Base-by-base conservation (phyloP, 2,329 filamentous ascomycete genomes). In the Fonsecaea erecta region DNA sequence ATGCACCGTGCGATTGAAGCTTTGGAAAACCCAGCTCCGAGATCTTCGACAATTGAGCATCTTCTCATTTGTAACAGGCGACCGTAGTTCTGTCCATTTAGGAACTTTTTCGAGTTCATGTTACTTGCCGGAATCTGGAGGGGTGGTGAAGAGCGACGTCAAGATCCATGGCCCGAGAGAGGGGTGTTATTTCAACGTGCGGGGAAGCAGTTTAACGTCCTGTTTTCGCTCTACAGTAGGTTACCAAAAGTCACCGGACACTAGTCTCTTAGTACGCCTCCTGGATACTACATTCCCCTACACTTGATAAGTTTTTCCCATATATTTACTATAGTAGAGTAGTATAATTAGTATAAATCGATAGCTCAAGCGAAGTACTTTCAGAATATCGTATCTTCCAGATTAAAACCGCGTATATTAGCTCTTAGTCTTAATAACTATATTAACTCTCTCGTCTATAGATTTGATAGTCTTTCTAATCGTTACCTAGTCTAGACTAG, bases 1-100 rank as follows among this genome's bases (percentile, higher is more conserved):
- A 54, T 54, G 52, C 28, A 28, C 21, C 21, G 28, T 28, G 52
- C 52, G 18, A 54, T 54, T 54, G 24, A 54, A 18, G 24, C 32
- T 18, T 54, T 54, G 52, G 52, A 32, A 14, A 54, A 54, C 28
- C 52, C 52, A 18, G 11, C 8, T 54, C 32, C 18, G 21, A 28
- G 11, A 54, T 32, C 21, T 28, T 26, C 24, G 52, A 18, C 12
- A 18, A 18, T 32, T 30, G 28, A 54, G 18, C 21, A 28, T 54
- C 52, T 6, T 7, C 24, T 28, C 24, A 6, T 54, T 54, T 54
- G 21, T 18, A 14, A 14, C 52, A 28, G 52, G 21, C 11, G 52
- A 54, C 48, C 21, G 12, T 52, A 24, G 21, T 40, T n/a, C 35
- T 40, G 35, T 40, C 9, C 35, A 40, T 40, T 40, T n/a, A 40